Conservation (phyloP, 2,329 filamentous ascomycete genomes). For the Helotiales sp. region DNA sequence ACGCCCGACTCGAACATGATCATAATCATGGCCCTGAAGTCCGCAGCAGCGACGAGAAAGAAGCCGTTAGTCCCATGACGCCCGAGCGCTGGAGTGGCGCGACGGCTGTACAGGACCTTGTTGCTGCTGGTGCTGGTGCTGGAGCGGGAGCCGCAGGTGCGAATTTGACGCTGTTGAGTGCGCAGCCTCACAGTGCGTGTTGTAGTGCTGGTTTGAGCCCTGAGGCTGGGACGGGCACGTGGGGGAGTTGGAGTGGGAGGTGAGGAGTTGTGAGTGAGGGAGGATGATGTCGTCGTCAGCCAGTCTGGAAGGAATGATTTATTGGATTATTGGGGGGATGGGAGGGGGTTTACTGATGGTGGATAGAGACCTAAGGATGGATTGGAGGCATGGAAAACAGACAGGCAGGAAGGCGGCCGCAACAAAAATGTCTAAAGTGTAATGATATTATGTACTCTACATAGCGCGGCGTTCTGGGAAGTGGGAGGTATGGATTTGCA, state of each 20-base stretch:
- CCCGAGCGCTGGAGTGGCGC: slow-evolving; percentile 19
- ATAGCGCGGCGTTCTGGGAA: slow-evolving; percentile 15
- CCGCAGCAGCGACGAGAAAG: neutral
- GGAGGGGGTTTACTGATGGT: neutral
- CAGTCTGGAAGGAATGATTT: neutral
- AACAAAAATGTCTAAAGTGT: neutral
- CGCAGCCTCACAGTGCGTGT: neutral
- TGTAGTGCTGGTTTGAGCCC: neutral
- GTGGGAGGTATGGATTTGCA: neutral
- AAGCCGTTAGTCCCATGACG: slow-evolving; percentile 7
- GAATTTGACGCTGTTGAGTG: slow-evolving; percentile 9
- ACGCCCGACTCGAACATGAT: too few relatives aligned
- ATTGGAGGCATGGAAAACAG: neutral
- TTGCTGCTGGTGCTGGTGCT: neutral
- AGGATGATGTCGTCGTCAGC: too few relatives aligned
- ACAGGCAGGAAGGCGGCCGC: too few relatives aligned
- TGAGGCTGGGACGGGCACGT: slow-evolving; percentile 9
- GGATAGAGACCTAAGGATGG: neutral
- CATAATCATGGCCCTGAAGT: too few relatives aligned
- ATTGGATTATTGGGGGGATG: neutral
- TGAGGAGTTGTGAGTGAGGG: too few relatives aligned
- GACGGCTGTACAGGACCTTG: neutral
- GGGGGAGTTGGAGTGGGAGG: slow-evolving; percentile 15
- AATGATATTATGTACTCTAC: slow-evolving; percentile 8
- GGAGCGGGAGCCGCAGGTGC: neutral